Percentiles rank a stretch among this genome's conserved stretches.
Evolutionary conservation across 805 yeast genomes (phyloP).

Genomic region (Saccharomycopsis oosterbeekiorum): DNA sequence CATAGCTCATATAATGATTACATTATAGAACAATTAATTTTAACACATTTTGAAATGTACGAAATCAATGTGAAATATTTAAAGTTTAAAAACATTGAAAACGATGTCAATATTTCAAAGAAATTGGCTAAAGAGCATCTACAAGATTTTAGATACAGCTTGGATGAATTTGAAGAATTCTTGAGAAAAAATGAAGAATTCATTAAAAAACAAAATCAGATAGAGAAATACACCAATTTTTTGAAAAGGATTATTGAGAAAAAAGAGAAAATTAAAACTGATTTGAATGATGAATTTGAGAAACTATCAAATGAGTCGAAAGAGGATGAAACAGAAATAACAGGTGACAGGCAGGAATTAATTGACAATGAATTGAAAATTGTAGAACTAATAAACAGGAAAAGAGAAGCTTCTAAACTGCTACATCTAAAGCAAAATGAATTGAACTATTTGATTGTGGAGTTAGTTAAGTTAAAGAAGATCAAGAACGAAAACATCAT

Average conservation of each 20-base stretch:
- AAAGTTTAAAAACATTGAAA: constrained; percentile 33
- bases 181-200: constrained; percentile 21
- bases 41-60: constrained; percentile 32
- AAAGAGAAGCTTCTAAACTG: constrained; percentile 34
- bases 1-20: constrained; percentile 46
- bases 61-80: constrained; percentile 32
- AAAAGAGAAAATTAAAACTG: constrained; percentile 23
- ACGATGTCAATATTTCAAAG: constrained; percentile 30
- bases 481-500: constrained; percentile 38
- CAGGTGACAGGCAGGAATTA: not conserved
- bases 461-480: constrained; percentile 41
- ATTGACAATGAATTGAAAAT: constrained; percentile 23
- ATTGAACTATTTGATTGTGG: constrained; percentile 51
- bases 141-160: constrained; percentile 34
- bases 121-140: constrained; percentile 36
- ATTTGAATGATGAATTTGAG: constrained; percentile 21
- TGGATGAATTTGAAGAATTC: constrained; percentile 29
- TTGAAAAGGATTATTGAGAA: constrained; percentile 19
- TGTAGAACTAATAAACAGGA: constrained; percentile 37
- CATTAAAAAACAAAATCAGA: constrained; percentile 15
- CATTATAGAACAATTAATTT: constrained; percentile 46
- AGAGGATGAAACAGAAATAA: constrained; percentile 29
- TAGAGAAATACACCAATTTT: constrained; percentile 19
- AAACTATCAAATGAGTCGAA: constrained; percentile 11
- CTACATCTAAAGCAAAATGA: constrained; percentile 45